Evolutionary conservation across 169 alveolate genomes (phyloP), one percentile per base, ranked within the genome.

Genomic region (Cryptosporidium meleagridis): DNA sequence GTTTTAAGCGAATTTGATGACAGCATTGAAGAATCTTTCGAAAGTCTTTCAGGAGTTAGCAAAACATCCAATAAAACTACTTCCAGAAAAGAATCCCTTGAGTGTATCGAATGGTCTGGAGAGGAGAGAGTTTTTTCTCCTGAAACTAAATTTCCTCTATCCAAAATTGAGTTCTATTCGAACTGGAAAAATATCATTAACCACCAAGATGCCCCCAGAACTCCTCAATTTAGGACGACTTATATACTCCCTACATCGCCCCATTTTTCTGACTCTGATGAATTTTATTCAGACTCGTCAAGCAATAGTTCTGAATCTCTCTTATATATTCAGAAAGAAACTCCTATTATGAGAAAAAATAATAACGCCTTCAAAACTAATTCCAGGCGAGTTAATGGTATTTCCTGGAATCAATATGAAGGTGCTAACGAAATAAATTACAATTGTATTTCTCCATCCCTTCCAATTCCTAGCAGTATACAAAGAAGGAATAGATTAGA

Each of bases 131-230:
- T 80, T 41, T 37, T 62, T 18, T 61, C 41, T 9, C 29, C 61
- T 0, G 75, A 59, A 44, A 44, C 44, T 0, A 65, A 23, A 26
- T 31, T 31, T 62, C 69, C 75, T 18, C 31, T 59, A 16, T 62
- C 89, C 18, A 80, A 62, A 26, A 39, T 18, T 10, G 48, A 59
- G 21, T 80, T 80, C 16, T 65, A 21, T 21, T 80, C 89, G 5
- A 80, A 80, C 67, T 80, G 89, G 89, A 65, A 44, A 29, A 12
- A 59, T 10, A 61, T 45, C 9, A 59, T 41, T 41, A 44, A 62
- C 16, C 67, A 80, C 3, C 80, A 80, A 62, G 89, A 80, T 29
- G 35, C 51, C 21, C 89, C 89, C 14, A 80, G 68, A 62, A 80
- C 89, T 29, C 89, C 89, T 39, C 89, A 80, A 31, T 62, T 62